Evolutionary conservation across 345 rosid genomes (phyloP), one percentile per base, ranked within the genome.

Genomic region (Angophora floribunda): DNA sequence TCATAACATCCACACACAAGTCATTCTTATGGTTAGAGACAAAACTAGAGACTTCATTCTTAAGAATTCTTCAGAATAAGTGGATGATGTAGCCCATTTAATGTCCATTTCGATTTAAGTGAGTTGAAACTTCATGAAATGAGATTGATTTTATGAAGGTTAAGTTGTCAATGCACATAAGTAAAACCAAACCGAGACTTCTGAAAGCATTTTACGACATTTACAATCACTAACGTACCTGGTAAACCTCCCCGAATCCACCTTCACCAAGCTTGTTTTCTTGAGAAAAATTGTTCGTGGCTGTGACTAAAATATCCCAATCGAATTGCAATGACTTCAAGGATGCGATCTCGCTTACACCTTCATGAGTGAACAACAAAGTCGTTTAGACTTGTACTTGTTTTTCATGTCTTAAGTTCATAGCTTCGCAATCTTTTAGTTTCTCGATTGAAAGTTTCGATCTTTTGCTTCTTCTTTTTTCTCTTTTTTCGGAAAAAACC

Each of bases 191-290:
- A 59, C 30, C 13, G 30, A 26, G n/a, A 2, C 26, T 26, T 59
- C n/a, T 59, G 67, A 59, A 59, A 59, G 32, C 30, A 59, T 59
- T 28, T 59, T 59, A 59, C 28, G 7, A 26, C 67, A 11, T 59
- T 59, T 26, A 28, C 67, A 26, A 59, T 59, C 30, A 26, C 30
- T n/a, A 59, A 59, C 7, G 7, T 59, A 59, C 32, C 67, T 26
- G 15, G 30, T 59, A 59, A 26, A 59, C 32, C 30, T 89, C 85
- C 45, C 95, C 92, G 49, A 93, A 94, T 82, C 96, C 96, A 61
- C 96, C 96, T 85, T 91, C 90, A 7, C 95, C 96, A 63, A 94
- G 90, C 90, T 90, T 92, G 61, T 94, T 94, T 32, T 79, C 78
- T 50, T 86, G 88, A 7, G 94, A 90, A 63, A 92, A 92, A 41